Conservation (phyloP, 2,329 filamentous ascomycete genomes). For the Atkinsonella texensis region DNA sequence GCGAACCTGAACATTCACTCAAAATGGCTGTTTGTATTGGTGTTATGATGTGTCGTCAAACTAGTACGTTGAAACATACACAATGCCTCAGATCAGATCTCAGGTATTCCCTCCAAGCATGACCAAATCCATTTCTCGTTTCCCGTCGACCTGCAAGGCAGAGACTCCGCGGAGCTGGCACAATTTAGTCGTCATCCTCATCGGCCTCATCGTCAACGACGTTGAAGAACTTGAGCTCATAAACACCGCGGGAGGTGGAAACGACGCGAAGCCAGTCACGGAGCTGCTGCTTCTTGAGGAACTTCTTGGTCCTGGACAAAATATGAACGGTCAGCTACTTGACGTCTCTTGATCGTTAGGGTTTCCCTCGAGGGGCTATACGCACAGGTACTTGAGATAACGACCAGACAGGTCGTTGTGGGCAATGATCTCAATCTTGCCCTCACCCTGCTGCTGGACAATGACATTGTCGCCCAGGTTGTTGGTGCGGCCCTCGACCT, state of each 20-base stretch:
- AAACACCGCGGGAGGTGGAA: slow-evolving; percentile 93
- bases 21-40: slow-evolving; percentile 19
- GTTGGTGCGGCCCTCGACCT: slow-evolving; percentile 95
- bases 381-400: slow-evolving; percentile 99
- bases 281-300: slow-evolving; percentile 99
- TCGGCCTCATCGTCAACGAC: slow-evolving; percentile 97
- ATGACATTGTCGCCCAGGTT: slow-evolving; percentile 92
- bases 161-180: slow-evolving; percentile 6
- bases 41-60: not conserved
- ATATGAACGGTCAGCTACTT: not conserved
- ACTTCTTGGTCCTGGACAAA: slow-evolving; percentile 85
- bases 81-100: not conserved
- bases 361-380: slow-evolving; percentile 16
- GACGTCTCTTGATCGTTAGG: no score
- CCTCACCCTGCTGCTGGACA: slow-evolving; percentile 85
- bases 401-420: slow-evolving; percentile 97
- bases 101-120: not conserved
- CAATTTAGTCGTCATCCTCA: slow-evolving; percentile 91
- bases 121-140: slow-evolving; percentile 1
- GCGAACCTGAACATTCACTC: not conserved
- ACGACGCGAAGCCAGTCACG: slow-evolving; percentile 99
- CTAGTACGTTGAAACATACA: not conserved
- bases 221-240: slow-evolving; percentile 99
- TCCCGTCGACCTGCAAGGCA: slow-evolving; percentile 4
- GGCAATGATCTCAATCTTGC: slow-evolving; percentile 95